Conservation (phyloP, 2,329 filamentous ascomycete species). For the Talaromyces sp. region DNA sequence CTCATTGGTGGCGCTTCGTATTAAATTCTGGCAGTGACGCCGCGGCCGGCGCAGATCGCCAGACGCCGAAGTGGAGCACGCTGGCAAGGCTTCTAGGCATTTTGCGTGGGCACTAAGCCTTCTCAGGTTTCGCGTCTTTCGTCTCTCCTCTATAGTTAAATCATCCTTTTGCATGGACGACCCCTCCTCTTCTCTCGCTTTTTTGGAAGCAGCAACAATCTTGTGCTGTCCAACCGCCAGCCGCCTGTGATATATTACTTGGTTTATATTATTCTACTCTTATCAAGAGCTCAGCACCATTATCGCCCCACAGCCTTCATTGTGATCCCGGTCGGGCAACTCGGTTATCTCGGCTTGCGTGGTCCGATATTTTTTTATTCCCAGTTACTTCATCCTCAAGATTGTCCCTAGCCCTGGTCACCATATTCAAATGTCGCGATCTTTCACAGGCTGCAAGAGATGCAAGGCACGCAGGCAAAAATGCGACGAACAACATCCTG, state of each 20-base stretch:
- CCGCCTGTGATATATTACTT: neutral
- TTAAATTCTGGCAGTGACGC: neutral
- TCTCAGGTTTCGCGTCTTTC: neutral
- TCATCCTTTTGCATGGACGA: neutral
- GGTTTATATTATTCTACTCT: neutral
- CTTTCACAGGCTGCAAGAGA: conserved; percentile 39
- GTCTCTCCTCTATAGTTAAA: neutral
- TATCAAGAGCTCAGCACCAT: neutral
- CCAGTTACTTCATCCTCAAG: neutral
- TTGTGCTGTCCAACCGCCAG: neutral
- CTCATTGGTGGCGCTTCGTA: neutral
- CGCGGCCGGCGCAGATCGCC: neutral
- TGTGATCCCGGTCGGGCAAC: too few relatives aligned
- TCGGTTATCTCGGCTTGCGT: neutral
- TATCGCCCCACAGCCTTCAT: neutral
- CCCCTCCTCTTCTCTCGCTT: neutral
- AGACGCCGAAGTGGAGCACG: neutral
- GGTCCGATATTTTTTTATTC: neutral
- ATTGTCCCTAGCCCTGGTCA: neutral
- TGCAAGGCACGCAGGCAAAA: conserved; percentile 42
- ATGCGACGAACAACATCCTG: conserved; percentile 40
- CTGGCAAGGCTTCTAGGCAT: neutral
- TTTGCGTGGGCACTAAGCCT: neutral
- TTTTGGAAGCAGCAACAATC: neutral
- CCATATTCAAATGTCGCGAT: conserved; percentile 30